Conservation (phyloP, 495 filamentous ascomycete species). For the Poronia punctata region DNA sequence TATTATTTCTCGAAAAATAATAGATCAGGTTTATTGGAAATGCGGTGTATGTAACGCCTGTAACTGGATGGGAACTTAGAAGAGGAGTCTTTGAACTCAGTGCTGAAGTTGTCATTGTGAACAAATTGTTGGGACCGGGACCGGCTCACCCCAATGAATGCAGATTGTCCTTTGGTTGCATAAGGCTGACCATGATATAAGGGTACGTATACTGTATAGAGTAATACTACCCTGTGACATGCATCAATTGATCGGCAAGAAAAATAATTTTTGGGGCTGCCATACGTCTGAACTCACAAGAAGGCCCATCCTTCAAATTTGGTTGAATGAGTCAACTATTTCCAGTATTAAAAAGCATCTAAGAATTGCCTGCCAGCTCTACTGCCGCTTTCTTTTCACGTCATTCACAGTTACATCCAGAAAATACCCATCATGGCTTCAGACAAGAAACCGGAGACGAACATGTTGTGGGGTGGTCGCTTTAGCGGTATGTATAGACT, state of each 20-base stretch:
- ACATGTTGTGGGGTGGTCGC: constrained; percentile 79
- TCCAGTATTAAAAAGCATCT: constrained; percentile 5
- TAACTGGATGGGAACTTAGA: no score
- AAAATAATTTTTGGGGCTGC: constrained; percentile 10
- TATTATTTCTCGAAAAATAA: no score
- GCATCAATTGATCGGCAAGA: constrained; percentile 10
- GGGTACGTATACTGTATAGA: neutral
- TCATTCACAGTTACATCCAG: neutral
- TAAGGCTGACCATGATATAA: no score
- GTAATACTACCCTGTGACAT: neutral
- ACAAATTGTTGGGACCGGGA: no score
- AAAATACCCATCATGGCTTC: constrained; percentile 10
- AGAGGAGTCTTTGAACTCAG: no score
- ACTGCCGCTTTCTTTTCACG: neutral
- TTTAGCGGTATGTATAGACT: constrained; percentile 58
- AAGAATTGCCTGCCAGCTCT: neutral
- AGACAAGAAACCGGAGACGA: constrained; percentile 22
- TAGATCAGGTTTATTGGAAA: no score
- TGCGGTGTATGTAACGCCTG: no score
- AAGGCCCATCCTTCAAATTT: neutral
- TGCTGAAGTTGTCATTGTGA: no score
- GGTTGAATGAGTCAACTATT: constrained; percentile 11
- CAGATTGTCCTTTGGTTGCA: no score
- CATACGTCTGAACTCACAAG: no score
- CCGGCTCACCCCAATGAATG: no score